These are phyloP conservation scores for Aquilaria agallochum DNA, from an alignment of 441 rosid species.

Conservation along the genomic window DNA sequence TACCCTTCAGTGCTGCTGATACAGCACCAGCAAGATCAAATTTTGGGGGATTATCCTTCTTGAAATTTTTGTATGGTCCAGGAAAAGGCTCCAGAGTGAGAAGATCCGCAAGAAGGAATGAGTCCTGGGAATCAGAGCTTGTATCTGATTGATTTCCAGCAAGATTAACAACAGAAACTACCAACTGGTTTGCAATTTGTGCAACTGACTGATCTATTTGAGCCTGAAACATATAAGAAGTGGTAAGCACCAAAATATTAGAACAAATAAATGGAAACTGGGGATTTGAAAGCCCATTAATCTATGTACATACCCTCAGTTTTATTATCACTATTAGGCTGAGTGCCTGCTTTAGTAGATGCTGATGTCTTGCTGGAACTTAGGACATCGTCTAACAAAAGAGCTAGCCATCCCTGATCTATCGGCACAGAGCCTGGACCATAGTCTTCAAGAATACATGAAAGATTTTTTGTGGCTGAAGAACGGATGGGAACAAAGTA, in stretches of 20 bases:
- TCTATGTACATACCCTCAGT: constrained; percentile 33
- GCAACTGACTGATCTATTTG: constrained; percentile 76
- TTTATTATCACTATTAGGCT: constrained; percentile 58
- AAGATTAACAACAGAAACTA: constrained; percentile 77
- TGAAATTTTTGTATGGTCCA: constrained; percentile 55
- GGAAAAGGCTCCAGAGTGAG: constrained; percentile 85
- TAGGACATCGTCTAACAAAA: constrained; percentile 62
- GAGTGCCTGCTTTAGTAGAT: constrained; percentile 50
- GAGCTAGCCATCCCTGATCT: constrained; percentile 96
- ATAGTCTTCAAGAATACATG: too few relatives aligned
- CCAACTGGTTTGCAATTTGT: constrained; percentile 70
- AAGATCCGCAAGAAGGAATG: constrained; percentile 74
- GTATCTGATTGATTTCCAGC: constrained; percentile 56
- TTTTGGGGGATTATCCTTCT: constrained; percentile 61
- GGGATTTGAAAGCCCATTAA: not conserved
- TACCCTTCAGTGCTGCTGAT: constrained; percentile 77
- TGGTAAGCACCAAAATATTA: constrained; percentile 10
- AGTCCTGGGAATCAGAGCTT: constrained; percentile 42
- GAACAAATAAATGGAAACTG: constrained; percentile 5
- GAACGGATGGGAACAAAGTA: constrained; percentile 48
- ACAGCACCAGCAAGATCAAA: constrained; percentile 87
- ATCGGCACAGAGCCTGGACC: constrained; percentile 24
- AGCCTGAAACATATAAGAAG: constrained; percentile 39
- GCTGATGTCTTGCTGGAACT: constrained; percentile 50
- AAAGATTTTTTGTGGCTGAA: too few relatives aligned